Percentiles rank a stretch among this genome's conserved stretches.
phyloP scores from a whole-genome alignment of 345 rosid species.

The Angophora floribunda region DNA sequence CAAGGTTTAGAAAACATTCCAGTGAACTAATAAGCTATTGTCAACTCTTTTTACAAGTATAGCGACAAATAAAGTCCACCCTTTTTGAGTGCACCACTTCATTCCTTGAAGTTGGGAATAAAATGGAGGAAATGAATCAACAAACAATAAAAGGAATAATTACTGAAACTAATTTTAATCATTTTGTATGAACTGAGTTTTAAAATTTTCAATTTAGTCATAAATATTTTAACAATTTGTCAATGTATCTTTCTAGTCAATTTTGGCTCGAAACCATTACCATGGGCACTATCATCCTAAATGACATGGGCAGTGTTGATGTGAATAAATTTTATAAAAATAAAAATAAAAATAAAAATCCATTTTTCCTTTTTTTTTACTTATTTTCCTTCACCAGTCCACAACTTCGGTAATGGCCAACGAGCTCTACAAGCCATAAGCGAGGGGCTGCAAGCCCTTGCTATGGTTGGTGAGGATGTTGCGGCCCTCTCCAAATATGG shows the following conservation, averaged over 20 bases:
- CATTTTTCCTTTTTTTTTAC: not conserved
- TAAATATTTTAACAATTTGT: not conserved
- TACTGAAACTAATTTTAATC: too few species aligned
- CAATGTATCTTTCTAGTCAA: not conserved
- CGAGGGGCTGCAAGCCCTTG: not conserved
- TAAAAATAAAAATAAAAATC: too few species aligned
- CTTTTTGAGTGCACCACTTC: not conserved
- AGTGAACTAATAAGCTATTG: too few species aligned
- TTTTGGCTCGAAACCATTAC: not conserved
- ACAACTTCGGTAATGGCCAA: rapidly evolving
- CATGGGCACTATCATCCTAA: not conserved
- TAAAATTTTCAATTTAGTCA: not conserved
- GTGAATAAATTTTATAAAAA: not conserved
- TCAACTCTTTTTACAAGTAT: not conserved
- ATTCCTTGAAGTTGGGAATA: not conserved
- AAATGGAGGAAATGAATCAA: not conserved
- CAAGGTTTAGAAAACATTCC: not conserved
- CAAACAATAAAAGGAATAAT: not conserved
- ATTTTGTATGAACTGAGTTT: too few species aligned
- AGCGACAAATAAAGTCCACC: not conserved
- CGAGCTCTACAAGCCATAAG: not conserved
- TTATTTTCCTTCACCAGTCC: not conserved
- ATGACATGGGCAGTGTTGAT: rapidly evolving
- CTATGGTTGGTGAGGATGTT: not conserved
- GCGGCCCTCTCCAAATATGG: not conserved